Base-by-base conservation (phyloP, 176 grass and related monocot genomes). In the Avena atlantica region DNA sequence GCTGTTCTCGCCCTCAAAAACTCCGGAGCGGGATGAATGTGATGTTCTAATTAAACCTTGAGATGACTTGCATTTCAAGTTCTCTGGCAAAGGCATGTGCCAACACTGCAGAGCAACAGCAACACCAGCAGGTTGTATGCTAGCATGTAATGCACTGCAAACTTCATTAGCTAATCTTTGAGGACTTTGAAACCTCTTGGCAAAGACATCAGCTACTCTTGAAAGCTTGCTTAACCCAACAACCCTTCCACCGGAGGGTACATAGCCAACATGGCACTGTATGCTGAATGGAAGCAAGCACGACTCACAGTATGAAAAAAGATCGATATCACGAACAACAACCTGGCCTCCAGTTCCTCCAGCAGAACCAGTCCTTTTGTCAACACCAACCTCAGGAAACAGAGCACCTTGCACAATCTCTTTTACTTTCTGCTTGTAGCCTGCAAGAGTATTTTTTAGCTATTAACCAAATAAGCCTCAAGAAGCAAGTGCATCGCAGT, bases 201-300 rank as follows among this genome's bases (percentile, higher is more conserved):
- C 90, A 19, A 96, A 99, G 57, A 97, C 87, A 49, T 99, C 97
- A 25, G 92, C 77, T 89, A 99, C 97, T 84, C 97, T 90, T 37
- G 97, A 94, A 69, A 99, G 92, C 83, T 99, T 99, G 91, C 97
- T 99, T 81, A 99, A 87, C 21, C 97, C 97, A 81, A 99, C 89
- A 24, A 99, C 94, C 60, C 91, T 87, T 85, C 90, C 88, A 61
- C 83, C 89, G 0, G 94, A 94, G 48, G 97, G 92, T 19, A 94
- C 87, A 87, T 99, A 99, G 12, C 97, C 94, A 84, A 99, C 91
- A 93, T 99, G 97, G 78, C 92, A 97, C 0, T 86, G 89, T 81
- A 94, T 84, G 59, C 89, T 88, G 86, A 99, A 99, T 29, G 97
- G 97, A 88, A 99, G 94, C 74, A 99, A 84, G 90, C 97, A 99